Percentiles rank a stretch among this genome's conserved stretches.
phyloP scores from a whole-genome alignment of 208 protist species.

The Porcisia deanei region DNA sequence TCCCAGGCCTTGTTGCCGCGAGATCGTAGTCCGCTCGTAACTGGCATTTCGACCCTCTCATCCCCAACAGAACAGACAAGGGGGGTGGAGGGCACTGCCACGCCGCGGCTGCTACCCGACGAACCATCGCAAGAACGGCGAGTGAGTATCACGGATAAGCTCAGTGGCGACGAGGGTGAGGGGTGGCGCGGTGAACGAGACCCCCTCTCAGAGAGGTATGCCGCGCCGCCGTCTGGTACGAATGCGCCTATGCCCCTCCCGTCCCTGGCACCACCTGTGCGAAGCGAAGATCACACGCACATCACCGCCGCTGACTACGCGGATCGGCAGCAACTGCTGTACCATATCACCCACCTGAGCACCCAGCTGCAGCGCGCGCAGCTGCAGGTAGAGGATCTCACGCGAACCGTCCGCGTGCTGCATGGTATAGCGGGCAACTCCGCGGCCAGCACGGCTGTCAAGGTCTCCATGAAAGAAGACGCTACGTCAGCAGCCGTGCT shows the following conservation, averaged over 20 bases:
- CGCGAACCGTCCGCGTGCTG: slow-evolving; percentile 51
- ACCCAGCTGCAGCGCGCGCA: slow-evolving; percentile 81
- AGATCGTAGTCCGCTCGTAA: slow-evolving; percentile 12
- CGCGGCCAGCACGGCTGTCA: slow-evolving; percentile 1
- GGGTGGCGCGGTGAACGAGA: background rate
- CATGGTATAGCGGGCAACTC: slow-evolving; percentile 16
- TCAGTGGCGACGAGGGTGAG: slow-evolving; percentile 8
- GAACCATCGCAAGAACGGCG: background rate
- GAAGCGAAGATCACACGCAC: slow-evolving; percentile 2
- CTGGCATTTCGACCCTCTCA: slow-evolving; percentile 22
- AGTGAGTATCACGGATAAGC: background rate
- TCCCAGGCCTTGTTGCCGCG: slow-evolving; percentile 7
- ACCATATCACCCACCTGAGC: slow-evolving; percentile 85
- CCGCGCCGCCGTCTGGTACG: background rate
- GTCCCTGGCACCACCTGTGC: background rate
- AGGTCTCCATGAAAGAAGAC: slow-evolving; percentile 8
- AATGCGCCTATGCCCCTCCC: background rate
- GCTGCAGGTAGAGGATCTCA: slow-evolving; percentile 64
- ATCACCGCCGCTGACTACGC: slow-evolving; percentile 77
- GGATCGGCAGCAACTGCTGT: slow-evolving; percentile 77
- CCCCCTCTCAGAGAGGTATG: background rate
- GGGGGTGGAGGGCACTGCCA: slow-evolving; percentile 4
- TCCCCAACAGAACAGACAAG: slow-evolving; percentile 13
- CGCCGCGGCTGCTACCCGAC: slow-evolving; percentile 4
- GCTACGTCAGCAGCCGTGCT: slow-evolving; percentile 45